Evolutionary conservation across 139 green algal species (phyloP).

Genomic region (Nannochloris sp.): DNA sequence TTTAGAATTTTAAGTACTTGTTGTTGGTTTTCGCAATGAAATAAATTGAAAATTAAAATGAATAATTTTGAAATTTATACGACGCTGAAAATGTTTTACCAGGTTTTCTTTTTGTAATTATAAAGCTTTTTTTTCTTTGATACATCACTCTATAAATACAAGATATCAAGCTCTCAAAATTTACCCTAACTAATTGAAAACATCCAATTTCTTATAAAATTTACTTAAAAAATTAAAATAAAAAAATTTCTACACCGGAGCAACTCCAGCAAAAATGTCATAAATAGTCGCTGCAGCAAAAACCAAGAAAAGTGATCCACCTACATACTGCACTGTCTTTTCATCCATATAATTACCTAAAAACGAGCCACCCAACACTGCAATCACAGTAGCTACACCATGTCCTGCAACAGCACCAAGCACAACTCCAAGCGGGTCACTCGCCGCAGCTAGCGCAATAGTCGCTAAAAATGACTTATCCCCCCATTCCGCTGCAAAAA

Average conservation of each 20-base stretch:
- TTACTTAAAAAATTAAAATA: background rate
- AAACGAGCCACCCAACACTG: conserved; percentile 63
- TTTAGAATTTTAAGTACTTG: conserved; percentile 28
- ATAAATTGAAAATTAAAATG: too few relatives aligned
- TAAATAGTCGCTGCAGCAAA: conserved; percentile 75
- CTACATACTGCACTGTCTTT: conserved; percentile 68
- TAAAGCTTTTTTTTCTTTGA: conserved; percentile 2
- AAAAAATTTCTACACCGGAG: background rate
- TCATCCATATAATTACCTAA: conserved; percentile 71
- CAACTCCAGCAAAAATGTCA: conserved; percentile 48
- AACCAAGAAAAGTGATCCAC: conserved; percentile 81
- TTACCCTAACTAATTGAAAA: background rate
- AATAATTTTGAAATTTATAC: too few relatives aligned
- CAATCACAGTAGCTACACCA: conserved; percentile 76
- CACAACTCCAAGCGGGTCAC: conserved; percentile 57
- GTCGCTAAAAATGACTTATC: conserved; percentile 99
- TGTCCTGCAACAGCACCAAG: conserved; percentile 77
- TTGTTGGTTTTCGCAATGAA: too few relatives aligned
- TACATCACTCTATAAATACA: too few relatives aligned
- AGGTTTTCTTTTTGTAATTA: background rate
- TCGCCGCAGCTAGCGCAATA: conserved; percentile 87
- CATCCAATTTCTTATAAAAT: background rate
- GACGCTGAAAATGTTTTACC: too few relatives aligned
- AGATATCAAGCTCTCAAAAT: too few relatives aligned
- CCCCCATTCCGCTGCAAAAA: conserved; percentile 98